These are phyloP conservation scores for Coniochaeta sp. DNA, from an alignment of 2,329 filamentous ascomycete genomes.

Conservation along the genomic window DNA sequence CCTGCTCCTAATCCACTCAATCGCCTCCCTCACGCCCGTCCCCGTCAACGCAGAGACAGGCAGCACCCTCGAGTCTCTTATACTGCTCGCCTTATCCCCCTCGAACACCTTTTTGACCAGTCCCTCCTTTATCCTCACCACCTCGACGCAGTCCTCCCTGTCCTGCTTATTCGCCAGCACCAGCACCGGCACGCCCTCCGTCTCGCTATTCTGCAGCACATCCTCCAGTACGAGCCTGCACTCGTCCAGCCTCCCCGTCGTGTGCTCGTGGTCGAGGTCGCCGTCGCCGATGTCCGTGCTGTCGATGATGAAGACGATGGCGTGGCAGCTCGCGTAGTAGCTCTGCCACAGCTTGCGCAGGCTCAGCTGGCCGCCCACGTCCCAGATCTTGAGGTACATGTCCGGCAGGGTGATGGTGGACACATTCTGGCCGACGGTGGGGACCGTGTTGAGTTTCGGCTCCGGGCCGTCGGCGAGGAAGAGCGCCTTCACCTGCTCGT, in stretches of 20 bases:
- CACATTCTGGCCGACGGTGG: constrained; percentile 95
- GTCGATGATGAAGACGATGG: constrained; percentile 97
- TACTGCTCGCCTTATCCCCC: constrained; percentile 78
- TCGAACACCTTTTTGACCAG: constrained; percentile 94
- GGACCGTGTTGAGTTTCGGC: constrained; percentile 78
- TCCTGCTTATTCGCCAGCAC: constrained; percentile 98
- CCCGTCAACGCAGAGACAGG: constrained; percentile 87
- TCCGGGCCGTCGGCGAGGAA: constrained; percentile 58
- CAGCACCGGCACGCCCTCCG: constrained; percentile 83
- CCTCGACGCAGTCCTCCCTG: constrained; percentile 93
- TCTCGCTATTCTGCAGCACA: constrained; percentile 79
- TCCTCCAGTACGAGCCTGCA: constrained; percentile 85
- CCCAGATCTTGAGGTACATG: constrained; percentile 98
- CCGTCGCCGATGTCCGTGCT: constrained; percentile 88
- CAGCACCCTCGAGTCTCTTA: constrained; percentile 84
- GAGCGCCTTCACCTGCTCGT: constrained; percentile 89
- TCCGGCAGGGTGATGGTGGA: constrained; percentile 84
- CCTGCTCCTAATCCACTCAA: constrained; percentile 91
- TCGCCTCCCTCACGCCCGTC: constrained; percentile 82
- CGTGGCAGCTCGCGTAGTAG: constrained; percentile 91
- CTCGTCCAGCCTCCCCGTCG: constrained; percentile 66
- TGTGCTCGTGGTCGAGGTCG: constrained; percentile 45
- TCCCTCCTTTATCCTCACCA: constrained; percentile 94
- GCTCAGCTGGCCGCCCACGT: constrained; percentile 87
- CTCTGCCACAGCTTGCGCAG: constrained; percentile 90